phyloP scores from a whole-genome alignment of 2,329 filamentous ascomycete genomes.

The Lasiodiplodia citricola region DNA sequence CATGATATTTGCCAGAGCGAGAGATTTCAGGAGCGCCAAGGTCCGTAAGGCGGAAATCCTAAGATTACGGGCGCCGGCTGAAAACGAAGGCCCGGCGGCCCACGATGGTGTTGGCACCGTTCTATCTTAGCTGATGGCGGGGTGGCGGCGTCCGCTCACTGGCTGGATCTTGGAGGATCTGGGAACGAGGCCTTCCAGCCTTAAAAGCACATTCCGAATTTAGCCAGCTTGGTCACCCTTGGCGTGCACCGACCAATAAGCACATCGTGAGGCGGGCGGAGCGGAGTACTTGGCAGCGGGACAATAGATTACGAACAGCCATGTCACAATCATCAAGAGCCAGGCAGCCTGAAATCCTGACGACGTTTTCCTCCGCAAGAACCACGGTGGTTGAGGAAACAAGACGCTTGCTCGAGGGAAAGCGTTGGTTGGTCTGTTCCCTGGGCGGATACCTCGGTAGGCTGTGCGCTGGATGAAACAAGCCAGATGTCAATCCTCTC shows the following conservation, averaged over 20 bases:
- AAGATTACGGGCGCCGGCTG: slow-evolving; percentile 7
- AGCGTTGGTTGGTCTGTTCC: neutral
- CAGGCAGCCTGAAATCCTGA: neutral
- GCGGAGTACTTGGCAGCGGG: slow-evolving; percentile 16
- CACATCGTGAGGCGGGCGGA: neutral
- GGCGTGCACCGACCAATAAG: slow-evolving; percentile 13
- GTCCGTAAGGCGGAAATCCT: slow-evolving; percentile 11
- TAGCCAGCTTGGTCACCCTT: slow-evolving; percentile 3
- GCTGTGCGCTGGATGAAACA: slow-evolving; percentile 21
- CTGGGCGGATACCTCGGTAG: slow-evolving; percentile 18
- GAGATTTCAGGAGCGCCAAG: slow-evolving; percentile 24
- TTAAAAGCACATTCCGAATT: slow-evolving; percentile 1
- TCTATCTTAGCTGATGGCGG: neutral
- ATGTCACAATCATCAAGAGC: neutral
- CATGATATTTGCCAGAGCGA: slow-evolving; percentile 17
- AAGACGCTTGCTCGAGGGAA: neutral
- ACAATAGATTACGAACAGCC: neutral
- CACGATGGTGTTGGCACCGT: slow-evolving; percentile 1
- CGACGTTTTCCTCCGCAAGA: neutral
- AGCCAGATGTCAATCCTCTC: slow-evolving; percentile 10
- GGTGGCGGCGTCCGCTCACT: slow-evolving; percentile 1
- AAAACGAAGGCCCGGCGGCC: slow-evolving; percentile 6
- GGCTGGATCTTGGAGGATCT: neutral
- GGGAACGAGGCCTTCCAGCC: slow-evolving; percentile 3
- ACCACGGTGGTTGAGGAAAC: neutral